Evolutionary conservation across 2,329 filamentous ascomycete species (phyloP).

Genomic region (Colletotrichum chlorophyti): DNA sequence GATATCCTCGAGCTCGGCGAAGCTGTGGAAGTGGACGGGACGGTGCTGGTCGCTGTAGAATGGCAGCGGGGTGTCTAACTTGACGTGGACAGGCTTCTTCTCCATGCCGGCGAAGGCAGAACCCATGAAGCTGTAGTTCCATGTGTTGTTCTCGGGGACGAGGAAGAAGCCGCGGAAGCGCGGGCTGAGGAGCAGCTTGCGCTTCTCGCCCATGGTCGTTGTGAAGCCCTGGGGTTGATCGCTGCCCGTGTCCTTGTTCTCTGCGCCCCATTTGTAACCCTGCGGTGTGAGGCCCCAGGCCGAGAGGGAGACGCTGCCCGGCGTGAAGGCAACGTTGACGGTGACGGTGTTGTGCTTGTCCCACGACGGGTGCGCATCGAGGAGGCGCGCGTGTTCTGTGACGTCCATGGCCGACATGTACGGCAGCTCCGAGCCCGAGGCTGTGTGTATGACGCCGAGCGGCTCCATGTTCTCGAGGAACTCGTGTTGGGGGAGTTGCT

Average conservation of each 20-base stretch:
- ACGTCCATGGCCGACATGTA: constrained; percentile 98
- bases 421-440: constrained; percentile 90
- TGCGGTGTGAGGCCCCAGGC: constrained; percentile 92
- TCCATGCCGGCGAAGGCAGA: constrained; percentile 85
- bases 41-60: constrained; percentile 95
- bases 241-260: constrained; percentile 91
- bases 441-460: constrained; percentile 92
- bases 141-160: constrained; percentile 85
- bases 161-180: constrained; percentile 96
- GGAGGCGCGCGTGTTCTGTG: constrained; percentile 89
- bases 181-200: constrained; percentile 90
- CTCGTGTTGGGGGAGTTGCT: constrained; percentile 90
- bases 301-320: constrained; percentile 91
- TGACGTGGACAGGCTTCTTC: constrained; percentile 90
- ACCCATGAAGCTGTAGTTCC: constrained; percentile 99
- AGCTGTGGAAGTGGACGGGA: constrained; percentile 95
- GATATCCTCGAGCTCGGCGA: constrained; percentile 95
- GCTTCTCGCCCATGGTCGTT: constrained; percentile 92
- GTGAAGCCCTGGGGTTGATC: constrained; percentile 95
- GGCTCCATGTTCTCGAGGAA: constrained; percentile 87
- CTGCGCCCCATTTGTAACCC: constrained; percentile 95
- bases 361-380: constrained; percentile 79
- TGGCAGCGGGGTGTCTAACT: constrained; percentile 86
- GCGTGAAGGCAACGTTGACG: constrained; percentile 95
- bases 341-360: constrained; percentile 90